Percentiles rank a stretch among this genome's conserved stretches.
Evolutionary conservation across 192 early-diverging fungal species (phyloP).

Genomic region (Pilobolus umbonatus): DNA sequence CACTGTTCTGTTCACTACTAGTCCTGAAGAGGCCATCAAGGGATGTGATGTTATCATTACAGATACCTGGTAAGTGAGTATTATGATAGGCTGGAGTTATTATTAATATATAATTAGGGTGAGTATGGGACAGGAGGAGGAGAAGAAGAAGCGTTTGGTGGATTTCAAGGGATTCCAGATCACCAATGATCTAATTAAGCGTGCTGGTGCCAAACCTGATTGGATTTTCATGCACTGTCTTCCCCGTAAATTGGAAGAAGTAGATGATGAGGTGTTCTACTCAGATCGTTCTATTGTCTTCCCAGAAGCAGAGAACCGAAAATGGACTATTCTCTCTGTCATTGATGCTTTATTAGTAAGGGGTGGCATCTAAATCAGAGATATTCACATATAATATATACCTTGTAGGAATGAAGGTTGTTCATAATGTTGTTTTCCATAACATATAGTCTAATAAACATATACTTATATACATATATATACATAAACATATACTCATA

Average conservation of each 20-base stretch:
- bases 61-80: slow-evolving; percentile 79
- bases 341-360: slow-evolving; percentile 62
- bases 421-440: too few species aligned
- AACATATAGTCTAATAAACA: too few species aligned
- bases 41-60: slow-evolving; percentile 91
- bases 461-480: too few species aligned
- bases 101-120: slow-evolving; percentile 43
- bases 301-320: slow-evolving; percentile 97
- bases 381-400: too few species aligned
- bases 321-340: slow-evolving; percentile 94
- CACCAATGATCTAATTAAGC: slow-evolving; percentile 75
- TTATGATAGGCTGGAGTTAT: background rate
- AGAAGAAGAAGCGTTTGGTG: slow-evolving; percentile 75
- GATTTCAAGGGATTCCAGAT: slow-evolving; percentile 90
- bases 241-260: slow-evolving; percentile 94
- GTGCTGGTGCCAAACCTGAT: slow-evolving; percentile 72
- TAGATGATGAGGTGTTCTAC: slow-evolving; percentile 95
- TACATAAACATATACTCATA: too few species aligned
- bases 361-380: slow-evolving; percentile 45
- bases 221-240: slow-evolving; percentile 99
- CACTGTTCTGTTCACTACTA: slow-evolving; percentile 49
- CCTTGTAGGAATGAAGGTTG: too few species aligned
- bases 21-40: slow-evolving; percentile 73
- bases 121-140: slow-evolving; percentile 95
- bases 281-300: slow-evolving; percentile 89